These are phyloP conservation scores for Tylopilus subfusipes DNA, from an alignment of 768 basidiomycete species.

Conservation along the genomic window DNA sequence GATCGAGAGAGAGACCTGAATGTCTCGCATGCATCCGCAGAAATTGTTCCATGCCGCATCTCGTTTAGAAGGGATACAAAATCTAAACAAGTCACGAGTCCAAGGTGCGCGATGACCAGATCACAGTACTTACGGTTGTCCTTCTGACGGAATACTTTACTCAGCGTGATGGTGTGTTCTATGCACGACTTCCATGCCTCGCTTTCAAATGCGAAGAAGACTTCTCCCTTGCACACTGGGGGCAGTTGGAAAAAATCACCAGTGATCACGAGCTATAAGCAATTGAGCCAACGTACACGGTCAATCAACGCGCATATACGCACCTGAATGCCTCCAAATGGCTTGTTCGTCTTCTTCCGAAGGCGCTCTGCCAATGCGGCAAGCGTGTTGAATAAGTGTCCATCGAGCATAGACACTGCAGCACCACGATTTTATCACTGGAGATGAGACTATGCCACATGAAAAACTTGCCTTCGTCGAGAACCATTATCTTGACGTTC, in stretches of 20 bases:
- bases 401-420: conserved; percentile 71
- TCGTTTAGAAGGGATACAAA: conserved; percentile 76
- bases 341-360: conserved; percentile 45
- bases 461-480: conserved; percentile 54
- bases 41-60: conserved; percentile 61
- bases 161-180: conserved; percentile 59
- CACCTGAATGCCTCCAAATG: conserved; percentile 69
- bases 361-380: conserved; percentile 48
- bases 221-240: conserved; percentile 43
- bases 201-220: conserved; percentile 67
- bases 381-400: conserved; percentile 56
- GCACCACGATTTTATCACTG: neutral
- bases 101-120: neutral
- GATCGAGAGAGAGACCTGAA: conserved; percentile 45
- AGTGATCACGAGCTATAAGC: conserved; percentile 44
- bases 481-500: conserved; percentile 53
- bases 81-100: conserved; percentile 33
- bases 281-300: neutral
- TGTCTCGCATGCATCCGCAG: conserved; percentile 39
- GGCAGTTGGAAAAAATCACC: conserved; percentile 63
- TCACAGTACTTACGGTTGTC: conserved; percentile 48
- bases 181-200: conserved; percentile 42
- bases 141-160: conserved; percentile 73
- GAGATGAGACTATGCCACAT: neutral
- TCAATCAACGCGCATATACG: neutral